phyloP scores from a whole-genome alignment of 805 yeast genomes.

The Hanseniaspora lindneri region DNA sequence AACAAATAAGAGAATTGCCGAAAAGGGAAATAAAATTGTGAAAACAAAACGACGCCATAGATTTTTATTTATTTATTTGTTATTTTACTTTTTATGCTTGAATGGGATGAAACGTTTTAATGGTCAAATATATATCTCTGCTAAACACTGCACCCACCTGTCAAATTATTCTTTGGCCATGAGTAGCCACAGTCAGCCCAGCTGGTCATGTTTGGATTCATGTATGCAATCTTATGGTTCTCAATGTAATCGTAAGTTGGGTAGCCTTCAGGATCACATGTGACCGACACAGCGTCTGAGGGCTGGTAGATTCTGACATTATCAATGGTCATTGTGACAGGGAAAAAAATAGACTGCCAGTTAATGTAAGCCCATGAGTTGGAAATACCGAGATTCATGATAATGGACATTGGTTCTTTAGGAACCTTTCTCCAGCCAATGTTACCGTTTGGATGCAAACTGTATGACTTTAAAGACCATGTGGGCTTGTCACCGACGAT shows the following conservation, averaged over 20 bases:
- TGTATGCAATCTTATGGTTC: conserved; percentile 56
- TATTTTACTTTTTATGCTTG: no score
- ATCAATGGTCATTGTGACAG: conserved; percentile 63
- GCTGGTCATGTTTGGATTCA: conserved; percentile 52
- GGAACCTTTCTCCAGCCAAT: conserved; percentile 69
- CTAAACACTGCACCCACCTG: conserved; percentile 37
- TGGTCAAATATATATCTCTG: background rate
- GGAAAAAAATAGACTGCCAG: conserved; percentile 73
- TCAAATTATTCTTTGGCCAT: conserved; percentile 50
- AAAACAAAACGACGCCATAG: no score
- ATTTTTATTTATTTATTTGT: no score
- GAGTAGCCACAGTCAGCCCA: conserved; percentile 70
- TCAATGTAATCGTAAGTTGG: conserved; percentile 81
- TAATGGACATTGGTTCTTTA: conserved; percentile 85
- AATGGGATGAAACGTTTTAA: no score
- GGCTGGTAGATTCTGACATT: conserved; percentile 92
- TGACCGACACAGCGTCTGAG: conserved; percentile 40
- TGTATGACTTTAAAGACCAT: conserved; percentile 55
- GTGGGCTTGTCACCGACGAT: conserved; percentile 73
- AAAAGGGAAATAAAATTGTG: no score
- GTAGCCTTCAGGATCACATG: conserved; percentile 77
- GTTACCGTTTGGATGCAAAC: conserved; percentile 85
- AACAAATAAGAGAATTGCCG: no score
- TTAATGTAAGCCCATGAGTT: conserved; percentile 89
- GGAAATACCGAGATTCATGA: conserved; percentile 81